Conservation (phyloP, 192 early-diverging fungal species). For the Coemansia sp. region DNA sequence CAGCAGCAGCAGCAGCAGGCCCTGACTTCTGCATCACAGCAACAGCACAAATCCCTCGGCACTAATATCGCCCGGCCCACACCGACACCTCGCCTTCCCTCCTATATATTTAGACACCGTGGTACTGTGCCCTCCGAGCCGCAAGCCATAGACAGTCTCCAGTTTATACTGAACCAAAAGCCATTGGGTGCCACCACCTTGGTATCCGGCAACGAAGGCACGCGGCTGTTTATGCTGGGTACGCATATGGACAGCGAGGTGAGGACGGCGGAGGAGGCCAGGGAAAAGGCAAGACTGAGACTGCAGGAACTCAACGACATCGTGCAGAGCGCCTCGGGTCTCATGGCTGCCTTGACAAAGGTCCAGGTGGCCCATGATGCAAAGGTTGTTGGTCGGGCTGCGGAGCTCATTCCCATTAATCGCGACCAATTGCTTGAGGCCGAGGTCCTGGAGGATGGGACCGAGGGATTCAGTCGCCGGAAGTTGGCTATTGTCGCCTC, state of each 20-base stretch:
- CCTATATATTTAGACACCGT: conserved; percentile 18
- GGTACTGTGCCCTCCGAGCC: conserved; percentile 17
- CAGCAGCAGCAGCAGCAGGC: conserved; percentile 17
- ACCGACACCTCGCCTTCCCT: not conserved
- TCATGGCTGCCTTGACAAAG: conserved; percentile 11
- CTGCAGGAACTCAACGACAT: conserved; percentile 13
- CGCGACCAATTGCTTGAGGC: not conserved
- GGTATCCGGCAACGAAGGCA: not conserved
- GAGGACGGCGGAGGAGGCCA: conserved; percentile 17
- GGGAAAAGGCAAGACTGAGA: conserved; percentile 11
- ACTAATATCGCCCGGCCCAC: not conserved
- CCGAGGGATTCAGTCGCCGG: not conserved
- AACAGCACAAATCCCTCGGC: not conserved
- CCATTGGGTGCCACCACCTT: conserved; percentile 12
- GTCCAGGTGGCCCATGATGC: not conserved
- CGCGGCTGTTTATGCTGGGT: not conserved
- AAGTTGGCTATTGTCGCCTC: not conserved
- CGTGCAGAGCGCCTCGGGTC: conserved; percentile 17
- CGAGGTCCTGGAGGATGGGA: not conserved
- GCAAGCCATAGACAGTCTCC: conserved; percentile 18
- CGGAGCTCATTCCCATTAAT: not conserved
- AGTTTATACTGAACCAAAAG: conserved; percentile 28
- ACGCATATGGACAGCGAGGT: conserved; percentile 5
- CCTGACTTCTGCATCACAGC: not conserved
- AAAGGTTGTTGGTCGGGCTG: not conserved